Evolutionary conservation across 768 basidiomycete species (phyloP), one percentile per base, ranked within the genome.

Genomic region (Suillus clintonianus): DNA sequence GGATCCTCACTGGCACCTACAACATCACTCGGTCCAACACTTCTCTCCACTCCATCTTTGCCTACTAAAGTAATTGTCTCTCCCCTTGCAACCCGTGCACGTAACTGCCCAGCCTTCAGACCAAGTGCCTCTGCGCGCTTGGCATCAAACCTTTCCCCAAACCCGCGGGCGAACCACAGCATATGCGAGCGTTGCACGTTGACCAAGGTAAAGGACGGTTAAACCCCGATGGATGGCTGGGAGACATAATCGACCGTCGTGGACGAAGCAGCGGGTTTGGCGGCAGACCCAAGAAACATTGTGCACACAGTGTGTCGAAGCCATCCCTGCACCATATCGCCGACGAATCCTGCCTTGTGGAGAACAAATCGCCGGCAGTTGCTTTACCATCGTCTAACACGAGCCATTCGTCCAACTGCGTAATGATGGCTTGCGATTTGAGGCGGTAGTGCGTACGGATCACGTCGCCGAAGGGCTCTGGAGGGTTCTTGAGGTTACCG

Each of bases 371-470:
- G 30, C 77, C 71, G 1, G 78, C 70, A 3, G 86, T 87, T 6
- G 78, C 55, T 66, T 80, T 84, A 3, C 91, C 91, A 68, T 97
- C 95, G 69, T 97, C 95, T 61, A 84, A 76, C 5, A 74, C 70
- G 41, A 92, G 79, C 93, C 93, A 97, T 62, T 86, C 80, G 68
- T 95, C 89, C 48, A 98, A 80, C 76, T 96, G 95, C 27, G 82
- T 73, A 22, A 77, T 75, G 63, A 98, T 86, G 3, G 84, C 83
- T 56, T 79, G 80, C 1, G 92, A 88, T 71, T 98, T 98, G 63
- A 97, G 78, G 19, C 91, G 84, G 80, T 94, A 98, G 77, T 98
- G 96, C 0, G 94, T 96, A 39, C 85, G 89, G 71, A 98, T 90
- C 62, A 97, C 85, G 63, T 95, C 92, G 36, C 79, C 87, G 71